Conservation (phyloP, 2,329 filamentous ascomycete genomes). For the Pseudopyrenochaeta lycopersici region DNA sequence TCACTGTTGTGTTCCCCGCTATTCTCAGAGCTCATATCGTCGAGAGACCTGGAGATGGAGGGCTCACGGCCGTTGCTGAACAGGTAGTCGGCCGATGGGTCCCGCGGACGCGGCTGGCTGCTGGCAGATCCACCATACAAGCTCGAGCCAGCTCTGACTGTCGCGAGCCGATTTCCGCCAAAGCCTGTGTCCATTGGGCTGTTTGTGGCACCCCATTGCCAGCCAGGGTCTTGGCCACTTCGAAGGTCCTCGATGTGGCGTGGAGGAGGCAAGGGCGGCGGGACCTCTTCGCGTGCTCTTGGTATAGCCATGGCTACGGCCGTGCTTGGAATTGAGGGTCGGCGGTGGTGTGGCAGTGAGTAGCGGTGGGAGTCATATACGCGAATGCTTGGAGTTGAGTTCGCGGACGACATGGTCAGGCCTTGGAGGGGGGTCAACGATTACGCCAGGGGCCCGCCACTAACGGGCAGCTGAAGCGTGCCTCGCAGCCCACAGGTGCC, state of each 20-base stretch:
- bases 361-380: slow-evolving; percentile 54
- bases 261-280: slow-evolving; percentile 72
- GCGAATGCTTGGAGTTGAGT: slow-evolving; percentile 51
- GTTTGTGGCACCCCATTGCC: slow-evolving; percentile 71
- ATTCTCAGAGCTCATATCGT: slow-evolving; percentile 48
- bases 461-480: slow-evolving; percentile 46
- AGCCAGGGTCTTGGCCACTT: slow-evolving; percentile 68
- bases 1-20: slow-evolving; percentile 44
- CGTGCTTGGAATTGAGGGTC: slow-evolving; percentile 49
- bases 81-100: slow-evolving; percentile 39
- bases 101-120: slow-evolving; percentile 29
- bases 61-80: slow-evolving; percentile 49
- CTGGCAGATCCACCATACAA: slow-evolving; percentile 49
- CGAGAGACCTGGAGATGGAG: slow-evolving; percentile 48
- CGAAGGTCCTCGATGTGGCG: slow-evolving; percentile 66
- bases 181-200: slow-evolving; percentile 58
- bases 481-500: slow-evolving; percentile 29
- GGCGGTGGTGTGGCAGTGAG: slow-evolving; percentile 41
- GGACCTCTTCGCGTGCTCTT: slow-evolving; percentile 63
- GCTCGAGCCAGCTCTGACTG: slow-evolving; percentile 59
- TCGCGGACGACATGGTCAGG: slow-evolving; percentile 46
- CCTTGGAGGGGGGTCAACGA: slow-evolving; percentile 17
- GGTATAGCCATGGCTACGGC: slow-evolving; percentile 69
- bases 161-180: slow-evolving; percentile 54
- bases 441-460: slow-evolving; percentile 41